Conservation (phyloP, 176 grass and related monocot genomes). For the Areca catechu region DNA sequence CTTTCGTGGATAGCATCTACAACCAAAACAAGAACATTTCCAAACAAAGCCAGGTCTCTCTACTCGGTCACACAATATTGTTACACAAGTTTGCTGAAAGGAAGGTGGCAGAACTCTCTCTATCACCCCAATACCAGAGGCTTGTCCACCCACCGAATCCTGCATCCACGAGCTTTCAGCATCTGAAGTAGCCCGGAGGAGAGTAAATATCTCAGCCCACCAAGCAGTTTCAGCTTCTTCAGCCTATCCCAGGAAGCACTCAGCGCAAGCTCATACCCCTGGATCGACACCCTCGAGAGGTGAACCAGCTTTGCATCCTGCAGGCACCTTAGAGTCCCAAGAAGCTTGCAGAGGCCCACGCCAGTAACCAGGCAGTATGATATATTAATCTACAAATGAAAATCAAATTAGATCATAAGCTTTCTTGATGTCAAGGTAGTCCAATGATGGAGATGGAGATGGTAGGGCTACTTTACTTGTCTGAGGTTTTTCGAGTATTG, state of each 20-base stretch:
- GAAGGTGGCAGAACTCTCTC: no score
- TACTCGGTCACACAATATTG: no score
- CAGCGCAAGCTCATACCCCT: conserved; percentile 72
- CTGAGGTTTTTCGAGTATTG: conserved; percentile 76
- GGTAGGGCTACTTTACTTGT: conserved; percentile 38
- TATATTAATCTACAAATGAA: conserved; percentile 75
- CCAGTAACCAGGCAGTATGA: conserved; percentile 87
- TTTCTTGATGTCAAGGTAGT: not conserved
- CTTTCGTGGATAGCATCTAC: no score
- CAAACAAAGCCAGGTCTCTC: no score
- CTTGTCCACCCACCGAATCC: conserved; percentile 90
- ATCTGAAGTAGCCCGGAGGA: conserved; percentile 61
- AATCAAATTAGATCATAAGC: no score
- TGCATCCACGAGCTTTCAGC: conserved; percentile 56
- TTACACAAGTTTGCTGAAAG: no score
- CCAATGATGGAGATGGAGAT: conserved; percentile 13
- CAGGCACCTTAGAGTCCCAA: conserved; percentile 72
- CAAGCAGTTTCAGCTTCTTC: conserved; percentile 95
- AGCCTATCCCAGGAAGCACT: conserved; percentile 56
- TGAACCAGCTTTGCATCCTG: conserved; percentile 96
- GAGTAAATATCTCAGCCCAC: conserved; percentile 41
- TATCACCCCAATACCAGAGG: conserved; percentile 30
- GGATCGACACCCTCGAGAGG: conserved; percentile 57
- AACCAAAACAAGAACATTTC: no score
- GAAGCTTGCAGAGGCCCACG: conserved; percentile 59